These are phyloP conservation scores for Naganishia sp. DNA, from an alignment of 1,284 basidiomycete species.

Conservation along the genomic window DNA sequence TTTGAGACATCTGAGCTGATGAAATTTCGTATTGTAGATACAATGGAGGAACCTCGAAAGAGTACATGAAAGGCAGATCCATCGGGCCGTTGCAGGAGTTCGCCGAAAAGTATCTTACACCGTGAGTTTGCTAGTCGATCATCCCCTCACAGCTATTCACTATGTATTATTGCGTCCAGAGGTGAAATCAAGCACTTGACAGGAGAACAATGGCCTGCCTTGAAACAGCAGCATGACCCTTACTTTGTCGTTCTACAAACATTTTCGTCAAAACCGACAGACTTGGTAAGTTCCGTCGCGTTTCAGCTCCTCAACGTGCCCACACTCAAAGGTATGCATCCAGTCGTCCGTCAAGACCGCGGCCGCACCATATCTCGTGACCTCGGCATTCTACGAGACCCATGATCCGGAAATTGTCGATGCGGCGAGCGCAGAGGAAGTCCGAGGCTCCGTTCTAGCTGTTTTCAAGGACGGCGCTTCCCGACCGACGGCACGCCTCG, in stretches of 20 bases:
- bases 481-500: constrained; percentile 43
- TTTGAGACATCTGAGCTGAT: not conserved
- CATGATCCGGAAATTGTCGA: constrained; percentile 57
- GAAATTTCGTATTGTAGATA: constrained; percentile 43
- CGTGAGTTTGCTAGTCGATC: constrained; percentile 57
- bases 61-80: constrained; percentile 70
- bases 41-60: constrained; percentile 59
- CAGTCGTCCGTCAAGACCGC: constrained; percentile 7
- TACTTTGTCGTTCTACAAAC: constrained; percentile 74
- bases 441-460: constrained; percentile 62
- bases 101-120: constrained; percentile 66
- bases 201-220: constrained; percentile 58
- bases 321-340: not conserved
- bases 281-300: constrained; percentile 45
- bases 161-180: constrained; percentile 42
- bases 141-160: not conserved
- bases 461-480: constrained; percentile 68
- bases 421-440: constrained; percentile 60
- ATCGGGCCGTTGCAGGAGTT: constrained; percentile 70
- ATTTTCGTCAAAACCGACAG: constrained; percentile 47
- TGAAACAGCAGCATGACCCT: constrained; percentile 63
- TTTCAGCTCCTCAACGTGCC: not conserved
- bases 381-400: constrained; percentile 61
- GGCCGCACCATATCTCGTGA: constrained; percentile 15
- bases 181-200: constrained; percentile 57